Evolutionary conservation across 2,329 filamentous ascomycete species (phyloP), one percentile per base, ranked within the genome.

Genomic region (Aureobasidium mangrovei): DNA sequence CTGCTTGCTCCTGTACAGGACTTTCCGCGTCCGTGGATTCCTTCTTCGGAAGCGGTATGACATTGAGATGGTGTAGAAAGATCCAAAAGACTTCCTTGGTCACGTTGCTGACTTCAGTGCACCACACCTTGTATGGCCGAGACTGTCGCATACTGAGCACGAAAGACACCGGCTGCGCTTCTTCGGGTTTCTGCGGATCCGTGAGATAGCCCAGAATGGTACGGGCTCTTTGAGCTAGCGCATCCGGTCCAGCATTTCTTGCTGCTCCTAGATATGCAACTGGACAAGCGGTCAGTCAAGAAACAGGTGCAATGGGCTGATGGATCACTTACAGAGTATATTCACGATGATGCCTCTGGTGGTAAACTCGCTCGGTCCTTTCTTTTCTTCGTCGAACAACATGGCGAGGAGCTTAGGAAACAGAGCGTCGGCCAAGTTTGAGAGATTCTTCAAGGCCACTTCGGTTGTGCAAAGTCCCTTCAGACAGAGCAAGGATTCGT

Each of bases 31-130:
- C 24, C 9, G 12, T 2, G 27, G 12, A 5, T 4, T 54, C 53
- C 27, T 31, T 39, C 31, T 35, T 48, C 1, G 84, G 80, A 33
- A 87, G 70, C 26, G 88, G 79, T 36, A 97, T 80, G 43, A 96
- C 84, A 63, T 97, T 97, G 56, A 95, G 77, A 62, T 95, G 87
- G 70, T 97, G 91, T 53, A 97, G 77, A 73, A 97, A 98, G 67
- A 97, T 97, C 91, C 91, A 98, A 68, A 98, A 98, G 29, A 97
- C 91, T 69, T 98, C 91, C 69, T 96, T 96, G 40, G 91, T 95
- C 45, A 97, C 91, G 63, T 87, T 91, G 57, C 85, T 84, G 18
- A 91, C 83, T 71, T 98, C 93, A 69, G 91, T 93, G 71, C 85
- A 89, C 91, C 91, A 98, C 2, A 95, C 81, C 33, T 89, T 86